Conservation (phyloP, 1,139 yeast species). For the Hyphopichia wangnamkhiaoensis region DNA sequence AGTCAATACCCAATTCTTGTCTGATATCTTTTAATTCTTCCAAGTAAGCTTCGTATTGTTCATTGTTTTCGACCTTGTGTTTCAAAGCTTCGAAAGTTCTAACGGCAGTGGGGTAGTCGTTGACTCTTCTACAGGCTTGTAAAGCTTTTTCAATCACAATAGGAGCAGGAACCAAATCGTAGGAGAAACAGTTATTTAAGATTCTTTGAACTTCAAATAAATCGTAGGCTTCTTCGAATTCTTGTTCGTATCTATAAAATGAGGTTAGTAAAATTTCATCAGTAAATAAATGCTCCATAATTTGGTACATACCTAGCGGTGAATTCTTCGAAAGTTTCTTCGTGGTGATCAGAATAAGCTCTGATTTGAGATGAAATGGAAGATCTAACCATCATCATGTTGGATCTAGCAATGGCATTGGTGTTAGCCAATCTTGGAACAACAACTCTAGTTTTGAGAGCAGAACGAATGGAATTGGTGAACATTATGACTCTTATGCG, state of each 20-base stretch:
- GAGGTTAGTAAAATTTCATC: conserved; percentile 26
- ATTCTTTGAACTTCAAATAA: conserved; percentile 89
- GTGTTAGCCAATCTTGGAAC: conserved; percentile 24
- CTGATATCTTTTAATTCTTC: conserved; percentile 92
- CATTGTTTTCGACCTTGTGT: conserved; percentile 91
- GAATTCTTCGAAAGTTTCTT: conserved; percentile 94
- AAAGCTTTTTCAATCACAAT: conserved; percentile 93
- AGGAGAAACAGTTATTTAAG: conserved; percentile 95
- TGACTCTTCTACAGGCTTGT: conserved; percentile 98
- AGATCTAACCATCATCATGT: conserved; percentile 15
- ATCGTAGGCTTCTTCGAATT: conserved; percentile 97
- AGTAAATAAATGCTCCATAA: not conserved
- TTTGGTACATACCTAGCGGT: conserved; percentile 70
- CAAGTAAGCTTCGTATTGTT: conserved; percentile 92
- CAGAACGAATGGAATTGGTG: conserved; percentile 54
- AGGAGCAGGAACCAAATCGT: conserved; percentile 98
- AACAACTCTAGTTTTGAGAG: conserved; percentile 46
- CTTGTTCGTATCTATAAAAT: conserved; percentile 75
- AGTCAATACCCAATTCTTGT: conserved; percentile 89
- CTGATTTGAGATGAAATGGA: conserved; percentile 37
- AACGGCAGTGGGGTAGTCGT: conserved; percentile 97
- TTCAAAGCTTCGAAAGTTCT: conserved; percentile 95
- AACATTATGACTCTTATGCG: conserved; percentile 30
- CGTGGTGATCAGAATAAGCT: conserved; percentile 77
- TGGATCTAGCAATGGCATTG: conserved; percentile 24